Percentiles rank a stretch among this genome's conserved stretches.
Evolutionary conservation across 192 early-diverging fungal species (phyloP).

Genomic region (Umbelopsis ramanniana): DNA sequence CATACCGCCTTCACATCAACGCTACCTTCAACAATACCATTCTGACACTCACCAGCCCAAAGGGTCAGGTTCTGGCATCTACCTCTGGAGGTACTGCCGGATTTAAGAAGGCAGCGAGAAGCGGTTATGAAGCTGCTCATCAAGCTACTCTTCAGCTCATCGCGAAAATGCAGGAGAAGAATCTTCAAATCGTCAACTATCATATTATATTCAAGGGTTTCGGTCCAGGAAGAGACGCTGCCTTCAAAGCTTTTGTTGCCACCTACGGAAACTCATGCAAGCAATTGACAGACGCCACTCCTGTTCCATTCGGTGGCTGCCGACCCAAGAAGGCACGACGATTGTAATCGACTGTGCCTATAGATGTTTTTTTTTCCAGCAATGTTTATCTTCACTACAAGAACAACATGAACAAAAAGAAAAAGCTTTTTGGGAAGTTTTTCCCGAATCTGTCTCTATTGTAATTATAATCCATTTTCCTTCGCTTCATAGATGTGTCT

Average conservation of each 20-base stretch:
- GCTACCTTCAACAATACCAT: constrained; percentile 88
- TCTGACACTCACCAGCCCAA: constrained; percentile 73
- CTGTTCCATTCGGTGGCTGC: constrained; percentile 89
- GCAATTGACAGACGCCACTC: constrained; percentile 87
- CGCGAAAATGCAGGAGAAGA: constrained; percentile 69
- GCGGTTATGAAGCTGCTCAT: constrained; percentile 91
- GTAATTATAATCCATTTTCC: constrained; percentile 19
- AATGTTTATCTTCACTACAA: too few species aligned
- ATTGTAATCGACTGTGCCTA: constrained; percentile 58
- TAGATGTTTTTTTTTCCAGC: background rate
- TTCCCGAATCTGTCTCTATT: background rate
- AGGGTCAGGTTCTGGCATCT: constrained; percentile 71
- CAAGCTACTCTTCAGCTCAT: constrained; percentile 80
- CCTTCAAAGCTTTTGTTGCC: constrained; percentile 81
- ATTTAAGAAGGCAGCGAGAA: constrained; percentile 87
- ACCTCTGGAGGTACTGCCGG: constrained; percentile 83
- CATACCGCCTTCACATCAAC: constrained; percentile 58
- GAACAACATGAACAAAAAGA: too few species aligned
- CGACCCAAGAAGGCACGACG: constrained; percentile 87
- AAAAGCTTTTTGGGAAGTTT: too few species aligned
- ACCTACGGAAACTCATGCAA: constrained; percentile 73
- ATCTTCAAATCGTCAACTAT: constrained; percentile 62
- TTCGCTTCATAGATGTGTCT: constrained; percentile 5
- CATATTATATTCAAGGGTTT: constrained; percentile 90
- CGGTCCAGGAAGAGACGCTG: constrained; percentile 90